Percentiles rank a stretch among this genome's conserved stretches.
phyloP scores from a whole-genome alignment of 1,139 yeast genomes.

The Candida anutae region DNA sequence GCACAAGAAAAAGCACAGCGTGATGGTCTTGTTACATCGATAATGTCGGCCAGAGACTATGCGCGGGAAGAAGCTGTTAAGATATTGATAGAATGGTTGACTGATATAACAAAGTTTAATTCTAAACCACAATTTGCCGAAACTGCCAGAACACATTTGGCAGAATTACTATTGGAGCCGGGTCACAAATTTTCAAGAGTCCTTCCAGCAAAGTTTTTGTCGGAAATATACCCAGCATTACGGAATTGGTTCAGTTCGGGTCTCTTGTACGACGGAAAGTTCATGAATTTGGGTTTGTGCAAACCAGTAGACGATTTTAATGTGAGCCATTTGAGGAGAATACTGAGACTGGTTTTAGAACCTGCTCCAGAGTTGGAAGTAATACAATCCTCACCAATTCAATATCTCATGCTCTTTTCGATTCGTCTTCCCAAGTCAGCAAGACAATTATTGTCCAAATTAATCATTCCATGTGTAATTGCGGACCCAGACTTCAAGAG shows the following conservation, averaged over 20 bases:
- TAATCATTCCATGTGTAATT: conserved; percentile 48
- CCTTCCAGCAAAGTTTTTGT: conserved; percentile 17
- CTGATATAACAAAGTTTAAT: conserved; percentile 26
- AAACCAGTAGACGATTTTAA: conserved; percentile 8
- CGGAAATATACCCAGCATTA: conserved; percentile 8
- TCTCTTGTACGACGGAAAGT: conserved; percentile 17
- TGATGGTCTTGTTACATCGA: conserved; percentile 50
- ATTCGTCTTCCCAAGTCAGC: conserved; percentile 44
- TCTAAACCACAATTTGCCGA: conserved; percentile 19
- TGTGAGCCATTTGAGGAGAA: conserved; percentile 8
- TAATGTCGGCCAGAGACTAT: conserved; percentile 41
- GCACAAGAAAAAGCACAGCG: conserved; percentile 29
- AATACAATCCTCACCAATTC: conserved; percentile 32
- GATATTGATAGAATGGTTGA: conserved; percentile 43
- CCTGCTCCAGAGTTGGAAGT: conserved; percentile 1
- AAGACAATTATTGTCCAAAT: conserved; percentile 38
- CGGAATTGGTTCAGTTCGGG: conserved; percentile 22
- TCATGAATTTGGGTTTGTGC: conserved; percentile 17
- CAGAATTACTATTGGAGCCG: conserved; percentile 24
- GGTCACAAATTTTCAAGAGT: conserved; percentile 17
- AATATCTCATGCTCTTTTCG: conserved; percentile 47
- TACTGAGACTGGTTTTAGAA: conserved; percentile 5
- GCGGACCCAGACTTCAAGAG: conserved; percentile 40
- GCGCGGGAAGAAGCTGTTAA: conserved; percentile 39
- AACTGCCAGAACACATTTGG: conserved; percentile 14